Evolutionary conservation across 768 basidiomycete species (phyloP), one percentile per base, ranked within the genome.

Genomic region (Agaricus sinodeliciosus): DNA sequence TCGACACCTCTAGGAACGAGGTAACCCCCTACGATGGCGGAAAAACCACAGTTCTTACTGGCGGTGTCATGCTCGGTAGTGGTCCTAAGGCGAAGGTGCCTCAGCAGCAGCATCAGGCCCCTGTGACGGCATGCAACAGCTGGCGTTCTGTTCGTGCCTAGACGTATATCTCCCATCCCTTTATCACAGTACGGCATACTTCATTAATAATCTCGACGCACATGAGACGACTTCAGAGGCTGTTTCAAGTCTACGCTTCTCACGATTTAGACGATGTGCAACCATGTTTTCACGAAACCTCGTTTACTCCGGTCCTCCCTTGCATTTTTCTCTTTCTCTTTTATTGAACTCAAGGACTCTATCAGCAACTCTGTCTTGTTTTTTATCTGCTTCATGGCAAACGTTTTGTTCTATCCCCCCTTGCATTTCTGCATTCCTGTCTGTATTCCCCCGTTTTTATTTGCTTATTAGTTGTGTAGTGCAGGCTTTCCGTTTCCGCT

Each of bases 21-120:
- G 85, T 90, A 57, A 90, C 88, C 43, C 85, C 86, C 61, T 91
- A 91, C 60, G 88, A 91, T 59, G 88, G 87, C 51, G 89, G 89
- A 58, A 90, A 89, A 77, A 91, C 89, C 49, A 90, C 88, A 26
- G 88, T 90, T 46, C 80, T 91, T 60, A 90, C 88, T 2, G 89
- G 89, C 52, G 89, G 88, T 58, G 88, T 90, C 59, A 91, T 91
- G 89, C 85, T 91, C 56, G 88, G 87, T 46, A 74, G 72, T 45
- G 72, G 63, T 56, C 64, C 75, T 36, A 66, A 65, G 61, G 44
- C 65, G 57, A 63, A 63, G 43, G 44, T 60, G 57, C 44, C 51
- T 19, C 47, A 54, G 57, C 62, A 46, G 61, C 52, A 54, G 64
- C 48, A 63, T 69, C 43, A 58, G 54, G 60, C 60, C 62, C 63